Conservation (phyloP, 176 grass and related monocot species). For the Musa itinerans region DNA sequence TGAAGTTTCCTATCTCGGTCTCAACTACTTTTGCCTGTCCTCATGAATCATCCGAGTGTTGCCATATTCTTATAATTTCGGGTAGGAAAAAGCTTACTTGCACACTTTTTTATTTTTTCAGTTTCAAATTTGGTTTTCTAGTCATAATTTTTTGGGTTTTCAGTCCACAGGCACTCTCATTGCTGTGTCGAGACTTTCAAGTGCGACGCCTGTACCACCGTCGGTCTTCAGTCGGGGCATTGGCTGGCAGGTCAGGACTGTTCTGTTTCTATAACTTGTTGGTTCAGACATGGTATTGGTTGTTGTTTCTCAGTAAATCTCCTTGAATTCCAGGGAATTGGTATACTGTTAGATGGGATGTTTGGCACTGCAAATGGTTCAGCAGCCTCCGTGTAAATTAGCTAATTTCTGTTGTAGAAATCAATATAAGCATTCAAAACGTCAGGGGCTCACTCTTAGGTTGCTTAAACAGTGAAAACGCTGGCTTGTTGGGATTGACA, state of each 20-base stretch:
- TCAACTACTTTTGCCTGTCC: too few species aligned
- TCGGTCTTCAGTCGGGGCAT: constrained; percentile 71
- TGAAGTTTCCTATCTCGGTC: too few species aligned
- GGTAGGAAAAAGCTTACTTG: background rate
- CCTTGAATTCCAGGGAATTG: constrained; percentile 61
- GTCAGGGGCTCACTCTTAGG: background rate
- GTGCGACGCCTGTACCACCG: constrained; percentile 72
- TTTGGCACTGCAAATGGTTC: constrained; percentile 78
- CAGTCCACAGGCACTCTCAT: constrained; percentile 89
- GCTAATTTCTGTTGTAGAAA: constrained; percentile 5
- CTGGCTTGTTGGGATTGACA: constrained; percentile 68
- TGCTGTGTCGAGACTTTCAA: constrained; percentile 49
- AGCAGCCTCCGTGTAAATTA: constrained; percentile 77
- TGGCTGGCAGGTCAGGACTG: constrained; percentile 71
- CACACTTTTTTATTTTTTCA: background rate
- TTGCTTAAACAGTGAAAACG: constrained; percentile 64
- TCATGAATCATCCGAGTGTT: too few species aligned
- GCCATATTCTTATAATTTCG: too few species aligned
- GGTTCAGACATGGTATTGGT: background rate
- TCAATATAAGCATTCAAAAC: background rate
- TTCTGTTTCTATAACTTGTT: background rate
- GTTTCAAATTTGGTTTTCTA: background rate
- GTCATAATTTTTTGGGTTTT: constrained; percentile 8
- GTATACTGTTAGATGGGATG: constrained; percentile 74
- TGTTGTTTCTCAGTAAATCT: constrained; percentile 9